These are phyloP conservation scores for Hypoxylon sp. DNA, from an alignment of 2,329 filamentous ascomycete genomes.

Conservation along the genomic window DNA sequence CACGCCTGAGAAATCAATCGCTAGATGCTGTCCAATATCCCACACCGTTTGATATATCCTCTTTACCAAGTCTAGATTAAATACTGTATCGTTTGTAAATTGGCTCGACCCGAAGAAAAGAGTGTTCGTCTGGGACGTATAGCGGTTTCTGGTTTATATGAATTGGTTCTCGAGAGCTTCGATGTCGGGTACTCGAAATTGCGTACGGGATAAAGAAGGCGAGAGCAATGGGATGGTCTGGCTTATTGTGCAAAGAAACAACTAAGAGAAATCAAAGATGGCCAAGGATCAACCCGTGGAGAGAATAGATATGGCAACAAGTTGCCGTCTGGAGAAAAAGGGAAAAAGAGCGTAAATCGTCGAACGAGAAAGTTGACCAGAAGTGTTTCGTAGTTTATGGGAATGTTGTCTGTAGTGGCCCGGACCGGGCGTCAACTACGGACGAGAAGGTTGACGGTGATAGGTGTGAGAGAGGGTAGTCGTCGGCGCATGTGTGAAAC, in stretches of 20 bases:
- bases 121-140: conserved; percentile 12
- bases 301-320: conserved; percentile 52
- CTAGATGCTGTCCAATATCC: conserved; percentile 33
- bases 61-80: conserved; percentile 24
- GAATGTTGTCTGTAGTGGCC: background rate
- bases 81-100: conserved; percentile 26
- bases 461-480: conserved; percentile 26
- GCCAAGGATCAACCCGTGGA: conserved; percentile 67
- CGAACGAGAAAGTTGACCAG: conserved; percentile 10
- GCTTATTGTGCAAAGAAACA: conserved; percentile 26
- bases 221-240: conserved; percentile 27
- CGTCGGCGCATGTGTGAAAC: conserved; percentile 40
- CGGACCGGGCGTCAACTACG: conserved; percentile 21
- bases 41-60: conserved; percentile 18
- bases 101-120: conserved; percentile 11
- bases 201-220: conserved; percentile 31
- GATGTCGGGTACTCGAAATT: conserved; percentile 16
- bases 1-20: conserved; percentile 34
- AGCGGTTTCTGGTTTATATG: conserved; percentile 20
- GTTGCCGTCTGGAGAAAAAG: conserved; percentile 40
- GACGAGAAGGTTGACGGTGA: conserved; percentile 39
- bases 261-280: conserved; percentile 46
- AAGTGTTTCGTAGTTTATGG: conserved; percentile 11
- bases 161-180: conserved; percentile 21
- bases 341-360: no score